phyloP scores from a whole-genome alignment of 225 moss, liverwort and hornwort species.

The Bryoerythrophyllum caledonicum region DNA sequence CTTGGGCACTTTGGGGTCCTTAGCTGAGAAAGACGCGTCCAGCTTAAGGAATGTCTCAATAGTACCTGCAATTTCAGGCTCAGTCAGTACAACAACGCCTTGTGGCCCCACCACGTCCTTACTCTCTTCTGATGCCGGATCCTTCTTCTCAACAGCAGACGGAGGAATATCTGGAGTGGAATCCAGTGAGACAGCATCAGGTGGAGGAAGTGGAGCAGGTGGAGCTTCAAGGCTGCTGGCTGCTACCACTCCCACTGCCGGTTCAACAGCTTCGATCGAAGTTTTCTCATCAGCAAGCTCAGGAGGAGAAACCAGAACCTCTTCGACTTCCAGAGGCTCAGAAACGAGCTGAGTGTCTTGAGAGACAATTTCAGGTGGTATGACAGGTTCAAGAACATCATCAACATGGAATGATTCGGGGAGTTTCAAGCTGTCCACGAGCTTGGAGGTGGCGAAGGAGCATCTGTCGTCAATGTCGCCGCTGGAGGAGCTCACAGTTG shows the following conservation, averaged over 20 bases:
- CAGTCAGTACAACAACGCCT: slow-evolving; percentile 18
- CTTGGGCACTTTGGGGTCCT: background rate
- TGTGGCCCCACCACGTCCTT: background rate
- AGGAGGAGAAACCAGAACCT: background rate
- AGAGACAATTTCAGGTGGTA: background rate
- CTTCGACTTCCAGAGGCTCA: background rate
- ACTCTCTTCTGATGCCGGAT: no score
- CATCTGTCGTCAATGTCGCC: slow-evolving; percentile 13
- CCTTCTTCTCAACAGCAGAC: background rate
- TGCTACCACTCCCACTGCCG: background rate
- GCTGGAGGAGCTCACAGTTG: slow-evolving; percentile 12
- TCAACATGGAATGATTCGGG: background rate
- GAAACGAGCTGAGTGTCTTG: background rate
- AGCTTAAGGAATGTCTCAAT: slow-evolving; percentile 24
- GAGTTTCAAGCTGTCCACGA: slow-evolving; percentile 6
- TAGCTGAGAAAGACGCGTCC: slow-evolving; percentile 18
- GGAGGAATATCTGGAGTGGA: background rate
- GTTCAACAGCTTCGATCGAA: background rate
- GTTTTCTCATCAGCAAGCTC: slow-evolving; percentile 5
- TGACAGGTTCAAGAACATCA: background rate
- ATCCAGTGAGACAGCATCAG: background rate
- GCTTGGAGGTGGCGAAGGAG: slow-evolving; percentile 13
- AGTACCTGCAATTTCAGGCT: slow-evolving; percentile 27
- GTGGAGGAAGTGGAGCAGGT: background rate
- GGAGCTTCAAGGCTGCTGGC: background rate